Conservation (phyloP, 1,284 basidiomycete genomes). For the Peniophora sp. region DNA sequence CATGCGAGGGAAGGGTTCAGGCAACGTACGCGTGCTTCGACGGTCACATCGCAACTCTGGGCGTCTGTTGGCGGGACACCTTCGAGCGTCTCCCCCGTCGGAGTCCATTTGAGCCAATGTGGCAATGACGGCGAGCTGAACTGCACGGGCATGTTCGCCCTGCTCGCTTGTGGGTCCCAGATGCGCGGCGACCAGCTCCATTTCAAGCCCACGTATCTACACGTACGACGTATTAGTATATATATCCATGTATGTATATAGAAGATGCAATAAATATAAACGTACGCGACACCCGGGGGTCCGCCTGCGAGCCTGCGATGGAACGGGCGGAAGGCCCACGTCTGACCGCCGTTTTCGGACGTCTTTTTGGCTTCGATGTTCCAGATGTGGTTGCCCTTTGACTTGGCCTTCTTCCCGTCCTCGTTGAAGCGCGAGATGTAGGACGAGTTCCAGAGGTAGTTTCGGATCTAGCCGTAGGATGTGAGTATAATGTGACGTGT, state of each 20-base stretch:
- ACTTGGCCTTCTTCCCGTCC: slow-evolving; percentile 98
- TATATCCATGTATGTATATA: no score
- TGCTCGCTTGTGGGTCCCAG: slow-evolving; percentile 93
- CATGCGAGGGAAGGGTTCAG: slow-evolving; percentile 11
- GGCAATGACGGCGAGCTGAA: slow-evolving; percentile 81
- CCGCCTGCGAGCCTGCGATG: slow-evolving; percentile 78
- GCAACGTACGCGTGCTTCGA: slow-evolving; percentile 56
- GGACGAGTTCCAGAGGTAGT: slow-evolving; percentile 92
- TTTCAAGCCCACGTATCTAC: slow-evolving; percentile 47
- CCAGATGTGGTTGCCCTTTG: slow-evolving; percentile 99
- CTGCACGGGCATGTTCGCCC: slow-evolving; percentile 69
- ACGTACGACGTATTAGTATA: no score
- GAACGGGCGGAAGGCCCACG: slow-evolving; percentile 91
- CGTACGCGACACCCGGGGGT: slow-evolving; percentile 74
- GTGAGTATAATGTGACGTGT: not conserved
- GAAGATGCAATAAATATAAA: no score
- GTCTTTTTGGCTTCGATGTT: slow-evolving; percentile 91
- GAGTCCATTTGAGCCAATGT: slow-evolving; percentile 74
- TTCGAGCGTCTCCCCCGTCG: slow-evolving; percentile 64
- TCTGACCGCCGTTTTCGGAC: slow-evolving; percentile 41
- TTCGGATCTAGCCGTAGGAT: slow-evolving; percentile 72
- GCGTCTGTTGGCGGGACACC: slow-evolving; percentile 69
- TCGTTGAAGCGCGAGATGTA: slow-evolving; percentile 98
- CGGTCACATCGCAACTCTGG: slow-evolving; percentile 63
- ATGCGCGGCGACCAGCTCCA: slow-evolving; percentile 94